Evolutionary conservation across 805 yeast species (phyloP), one percentile per base, ranked within the genome.

Genomic region (Lachancea lanzarotensis): DNA sequence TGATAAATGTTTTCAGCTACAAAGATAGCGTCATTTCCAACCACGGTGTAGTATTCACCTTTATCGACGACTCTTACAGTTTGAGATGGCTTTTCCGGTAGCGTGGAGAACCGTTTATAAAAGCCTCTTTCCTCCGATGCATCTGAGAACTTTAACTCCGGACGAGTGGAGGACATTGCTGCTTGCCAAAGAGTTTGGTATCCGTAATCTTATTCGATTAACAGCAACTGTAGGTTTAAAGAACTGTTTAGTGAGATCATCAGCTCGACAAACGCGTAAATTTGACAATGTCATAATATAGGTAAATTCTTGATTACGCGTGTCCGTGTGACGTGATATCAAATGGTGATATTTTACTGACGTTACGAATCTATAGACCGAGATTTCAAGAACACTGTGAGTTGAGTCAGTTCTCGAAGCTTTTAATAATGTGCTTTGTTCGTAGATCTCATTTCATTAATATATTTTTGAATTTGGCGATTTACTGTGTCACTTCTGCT

Each of bases 1-100:
- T 83, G 84, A 67, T 87, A 91, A 29, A 93, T 80, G 45, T 74
- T 70, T 51, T 89, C 95, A 2, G 97, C 96, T 25, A 88, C 84
- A 45, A 79, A 73, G 36, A 73, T 72, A 3, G 98, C 96, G 62
- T 91, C 96, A 2, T 75, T 78, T 7, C 78, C 80, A 17, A 88
- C 71, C 1, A 79, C 81, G 2, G 85, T 79, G 65, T 82, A 93
- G 62, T 86, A 89, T 48, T 87, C 95, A 37, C 82, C 82, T 48
- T 81, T 78, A 59, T 89, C 95, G 37, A 84, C 82, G n/a, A 88
- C 68, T 36, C 96, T 74, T 18, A 91, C 57, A 0, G 82, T 73
- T 34, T 71, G 67, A 1, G 67, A 60, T 7, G 74, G 73, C 45
- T 76, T 75, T 1, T 71, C 65, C 0, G 81, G 75, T 26, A 83